Evolutionary conservation across 495 filamentous ascomycete species (phyloP).

Genomic region (Trichoderma parareesei): DNA sequence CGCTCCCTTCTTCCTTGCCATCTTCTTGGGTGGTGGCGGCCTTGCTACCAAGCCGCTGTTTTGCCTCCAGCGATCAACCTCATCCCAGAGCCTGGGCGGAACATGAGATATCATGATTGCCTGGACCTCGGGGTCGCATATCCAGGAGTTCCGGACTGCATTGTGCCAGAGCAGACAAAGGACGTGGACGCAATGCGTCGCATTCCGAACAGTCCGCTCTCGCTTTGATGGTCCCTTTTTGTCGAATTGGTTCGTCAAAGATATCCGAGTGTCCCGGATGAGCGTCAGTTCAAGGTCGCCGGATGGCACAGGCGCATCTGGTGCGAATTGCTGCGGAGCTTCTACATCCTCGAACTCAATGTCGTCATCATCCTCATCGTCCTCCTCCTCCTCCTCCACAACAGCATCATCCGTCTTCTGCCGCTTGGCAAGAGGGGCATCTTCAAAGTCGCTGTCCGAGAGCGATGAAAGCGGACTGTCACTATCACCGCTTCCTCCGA

Average conservation of each 20-base stretch:
- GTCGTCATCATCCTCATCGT: slow-evolving; percentile 55
- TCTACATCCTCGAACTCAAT: slow-evolving; percentile 87
- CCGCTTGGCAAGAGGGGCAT: slow-evolving; percentile 32
- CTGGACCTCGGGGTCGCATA: slow-evolving; percentile 71
- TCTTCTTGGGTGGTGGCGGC: slow-evolving; percentile 22
- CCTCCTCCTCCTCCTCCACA: slow-evolving; percentile 36
- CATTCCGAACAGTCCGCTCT: slow-evolving; percentile 65
- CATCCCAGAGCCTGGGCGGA: slow-evolving; percentile 54
- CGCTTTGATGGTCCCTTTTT: slow-evolving; percentile 84
- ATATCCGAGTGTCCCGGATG: slow-evolving; percentile 47
- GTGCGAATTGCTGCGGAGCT: slow-evolving; percentile 21
- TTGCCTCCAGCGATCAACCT: slow-evolving; percentile 65
- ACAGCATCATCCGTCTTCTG: slow-evolving; percentile 16
- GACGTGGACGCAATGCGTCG: slow-evolving; percentile 84
- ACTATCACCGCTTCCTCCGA: slow-evolving; percentile 49
- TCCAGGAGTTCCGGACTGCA: slow-evolving; percentile 75
- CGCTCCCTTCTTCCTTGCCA: slow-evolving; percentile 29
- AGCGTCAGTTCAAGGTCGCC: slow-evolving; percentile 74
- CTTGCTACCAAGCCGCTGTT: slow-evolving; percentile 51
- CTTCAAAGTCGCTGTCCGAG: slow-evolving; percentile 63
- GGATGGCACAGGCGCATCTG: slow-evolving; percentile 16
- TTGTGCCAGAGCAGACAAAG: slow-evolving; percentile 86
- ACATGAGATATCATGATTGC: slow-evolving; percentile 66
- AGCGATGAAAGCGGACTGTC: slow-evolving; percentile 48
- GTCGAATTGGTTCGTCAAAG: slow-evolving; percentile 47